Base-by-base conservation (phyloP, 305 asterid species). In the Salvia sclarea region DNA sequence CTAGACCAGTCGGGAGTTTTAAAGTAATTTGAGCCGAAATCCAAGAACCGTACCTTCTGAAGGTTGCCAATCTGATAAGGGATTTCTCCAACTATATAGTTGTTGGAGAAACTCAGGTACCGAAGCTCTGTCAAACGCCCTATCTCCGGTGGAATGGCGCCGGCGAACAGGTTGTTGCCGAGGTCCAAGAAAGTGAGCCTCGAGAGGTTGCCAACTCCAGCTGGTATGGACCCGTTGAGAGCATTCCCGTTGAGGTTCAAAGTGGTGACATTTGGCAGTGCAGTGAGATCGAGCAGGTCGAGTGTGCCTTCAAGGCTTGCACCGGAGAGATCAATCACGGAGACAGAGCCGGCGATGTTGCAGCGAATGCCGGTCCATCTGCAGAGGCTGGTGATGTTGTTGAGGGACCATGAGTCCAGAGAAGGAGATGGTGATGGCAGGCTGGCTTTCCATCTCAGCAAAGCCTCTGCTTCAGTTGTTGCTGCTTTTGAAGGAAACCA, bases 291-390 rank as follows among this genome's bases (percentile, higher is more conserved):
- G 2, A 92, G 76, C 6, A 60, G 66, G 17, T 71, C 78, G 18
- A 89, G 66, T 0, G 80, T 71, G 24, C 90, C 90, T 0, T 56
- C 41, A 3, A 89, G 81, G 49, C 38, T 31, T 41, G 75, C 71
- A 59, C 48, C 41, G 16, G 81, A 37, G 11, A 92, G 75, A 33
- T 77, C 72, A 47, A 92, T 76, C 63, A 37, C 69, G 0, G 90
- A 81, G 41, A 90, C 74, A 0, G 83, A 79, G n/a, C 78, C 84
- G 0, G 33, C 77, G 2, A 1, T 3, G 64, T 81, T 78, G 85
- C 98, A 92, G 6, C 22, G 66, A 50, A 92, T 64, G 58, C 83
- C 87, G 2, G 63, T 74, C 98, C 97, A 90, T 24, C 60, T 74
- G 77, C 97, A 90, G 2, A 85, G 85, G 78, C 69, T 83, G 31